These are phyloP conservation scores for Drosera capensis DNA, from an alignment of 148 eudicot species.

Conservation along the genomic window DNA sequence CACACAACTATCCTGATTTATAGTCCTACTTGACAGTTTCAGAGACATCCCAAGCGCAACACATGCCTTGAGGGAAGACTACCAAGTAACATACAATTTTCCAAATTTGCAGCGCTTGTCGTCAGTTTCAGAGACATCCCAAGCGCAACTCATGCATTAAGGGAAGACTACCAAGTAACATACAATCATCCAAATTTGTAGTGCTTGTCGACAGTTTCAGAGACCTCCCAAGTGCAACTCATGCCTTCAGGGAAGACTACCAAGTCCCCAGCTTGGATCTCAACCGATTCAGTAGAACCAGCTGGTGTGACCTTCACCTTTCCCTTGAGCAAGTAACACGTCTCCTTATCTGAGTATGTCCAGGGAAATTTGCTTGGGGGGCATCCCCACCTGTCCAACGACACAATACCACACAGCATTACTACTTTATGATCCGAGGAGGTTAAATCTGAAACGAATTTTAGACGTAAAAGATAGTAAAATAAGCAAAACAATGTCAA, in stretches of 20 bases:
- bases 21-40: no score
- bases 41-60: no score
- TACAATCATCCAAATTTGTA: conserved; percentile 61
- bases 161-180: no score
- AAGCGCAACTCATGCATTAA: no score
- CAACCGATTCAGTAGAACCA: conserved; percentile 67
- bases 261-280: conserved; percentile 85
- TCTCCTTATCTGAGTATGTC: conserved; percentile 82
- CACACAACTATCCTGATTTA: no score
- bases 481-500: no score
- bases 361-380: conserved; percentile 94
- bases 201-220: conserved; percentile 83
- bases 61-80: no score
- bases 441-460: neutral
- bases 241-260: conserved; percentile 86
- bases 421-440: no score
- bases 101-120: no score
- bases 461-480: no score
- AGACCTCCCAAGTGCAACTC: conserved; percentile 98
- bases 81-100: no score
- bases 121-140: no score
- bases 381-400: conserved; percentile 71
- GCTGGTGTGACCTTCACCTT: conserved; percentile 93
- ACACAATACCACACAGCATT: conserved; percentile 4
- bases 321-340: conserved; percentile 73